A percentile compares a stretch with the other conserved stretches of the same genome.
Evolutionary conservation across 441 rosid species (phyloP).

Genomic region (Iberis amara): DNA sequence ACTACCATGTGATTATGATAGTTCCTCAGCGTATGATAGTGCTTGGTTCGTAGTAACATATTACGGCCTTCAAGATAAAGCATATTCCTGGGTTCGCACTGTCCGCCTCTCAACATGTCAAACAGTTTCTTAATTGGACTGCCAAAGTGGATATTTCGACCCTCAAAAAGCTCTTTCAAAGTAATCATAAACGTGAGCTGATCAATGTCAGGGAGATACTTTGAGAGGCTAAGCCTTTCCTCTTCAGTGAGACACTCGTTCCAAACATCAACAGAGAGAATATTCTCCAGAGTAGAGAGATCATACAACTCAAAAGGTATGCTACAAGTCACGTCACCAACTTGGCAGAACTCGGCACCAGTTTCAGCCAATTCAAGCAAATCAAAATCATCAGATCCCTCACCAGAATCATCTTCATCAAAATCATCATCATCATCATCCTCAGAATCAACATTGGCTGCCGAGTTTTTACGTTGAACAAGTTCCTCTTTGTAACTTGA

Average conservation of each 20-base stretch:
- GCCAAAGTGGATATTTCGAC: slow-evolving; percentile 78
- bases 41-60: slow-evolving; percentile 63
- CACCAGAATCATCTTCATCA: slow-evolving; percentile 94
- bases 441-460: slow-evolving; percentile 60
- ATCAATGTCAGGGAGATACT: slow-evolving; percentile 82
- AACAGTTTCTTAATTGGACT: slow-evolving; percentile 75
- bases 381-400: slow-evolving; percentile 97
- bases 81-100: slow-evolving; percentile 90
- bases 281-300: slow-evolving; percentile 61
- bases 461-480: slow-evolving; percentile 46
- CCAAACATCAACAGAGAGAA: slow-evolving; percentile 93
- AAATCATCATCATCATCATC: slow-evolving; percentile 83
- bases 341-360: slow-evolving; percentile 84
- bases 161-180: slow-evolving; percentile 69
- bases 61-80: slow-evolving; percentile 78
- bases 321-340: slow-evolving; percentile 73
- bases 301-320: slow-evolving; percentile 87
- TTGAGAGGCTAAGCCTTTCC: slow-evolving; percentile 65
- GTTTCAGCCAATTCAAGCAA: slow-evolving; percentile 91
- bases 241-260: slow-evolving; percentile 80
- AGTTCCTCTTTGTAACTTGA: slow-evolving; percentile 54
- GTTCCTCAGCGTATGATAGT: slow-evolving; percentile 77
- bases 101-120: slow-evolving; percentile 87
- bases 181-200: slow-evolving; percentile 59
- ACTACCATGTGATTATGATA: slow-evolving; percentile 76